A percentile compares a stretch with the other conserved stretches of the same genome.
phyloP scores from a whole-genome alignment of 331 rosid species.

The Malus hybrid region DNA sequence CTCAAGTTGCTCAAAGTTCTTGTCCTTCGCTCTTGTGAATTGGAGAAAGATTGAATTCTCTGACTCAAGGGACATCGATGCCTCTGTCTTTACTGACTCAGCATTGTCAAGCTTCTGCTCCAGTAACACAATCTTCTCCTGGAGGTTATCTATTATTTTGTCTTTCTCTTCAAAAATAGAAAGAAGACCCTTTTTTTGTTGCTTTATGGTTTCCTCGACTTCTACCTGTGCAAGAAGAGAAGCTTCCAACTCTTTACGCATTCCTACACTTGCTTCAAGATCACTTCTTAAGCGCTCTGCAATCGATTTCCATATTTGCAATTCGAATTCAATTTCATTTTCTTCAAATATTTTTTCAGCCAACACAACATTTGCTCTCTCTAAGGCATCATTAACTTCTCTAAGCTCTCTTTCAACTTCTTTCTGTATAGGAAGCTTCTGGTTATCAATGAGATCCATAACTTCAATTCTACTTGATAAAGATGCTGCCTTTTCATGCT shows the following conservation, averaged over 20 bases:
- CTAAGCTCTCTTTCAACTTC: conserved; percentile 31
- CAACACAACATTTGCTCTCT: conserved; percentile 43
- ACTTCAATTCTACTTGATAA: neutral
- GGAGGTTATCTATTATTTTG: conserved; percentile 27
- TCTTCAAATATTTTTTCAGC: conserved; percentile 46
- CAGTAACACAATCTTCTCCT: conserved; percentile 34
- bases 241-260: conserved; percentile 62
- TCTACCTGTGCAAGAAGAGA: conserved; percentile 68
- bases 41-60: conserved; percentile 25
- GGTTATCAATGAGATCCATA: conserved; percentile 20
- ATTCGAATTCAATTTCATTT: conserved; percentile 61
- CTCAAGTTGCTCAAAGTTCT: conserved; percentile 46
- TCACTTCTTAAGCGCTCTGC: conserved; percentile 41
- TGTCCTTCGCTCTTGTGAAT: conserved; percentile 36
- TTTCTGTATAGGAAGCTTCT: conserved; percentile 23
- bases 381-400: conserved; percentile 46
- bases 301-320: conserved; percentile 52
- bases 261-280: conserved; percentile 40
- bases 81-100: conserved; percentile 17
- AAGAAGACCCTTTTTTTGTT: conserved; percentile 39
- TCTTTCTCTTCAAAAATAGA: conserved; percentile 37
- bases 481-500: conserved; percentile 16
- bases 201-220: conserved; percentile 49
- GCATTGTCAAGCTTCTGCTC: conserved; percentile 36
- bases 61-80: conserved; percentile 14